These are phyloP conservation scores for Lodderomyces oxycetoniae DNA, from an alignment of 1,139 yeast genomes.

Conservation along the genomic window DNA sequence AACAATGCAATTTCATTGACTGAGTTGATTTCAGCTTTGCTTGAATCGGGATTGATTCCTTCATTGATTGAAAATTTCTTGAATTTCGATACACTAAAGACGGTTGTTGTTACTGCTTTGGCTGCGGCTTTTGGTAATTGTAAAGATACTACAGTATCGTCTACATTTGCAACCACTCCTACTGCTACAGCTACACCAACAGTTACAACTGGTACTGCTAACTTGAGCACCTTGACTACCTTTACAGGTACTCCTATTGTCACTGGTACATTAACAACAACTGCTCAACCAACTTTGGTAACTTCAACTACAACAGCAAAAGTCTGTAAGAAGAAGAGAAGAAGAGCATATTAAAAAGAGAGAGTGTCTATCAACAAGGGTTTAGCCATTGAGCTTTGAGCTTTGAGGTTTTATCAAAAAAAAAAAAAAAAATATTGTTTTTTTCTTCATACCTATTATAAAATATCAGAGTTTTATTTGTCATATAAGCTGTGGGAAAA, in stretches of 20 bases:
- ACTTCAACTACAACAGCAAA: slow-evolving; percentile 1
- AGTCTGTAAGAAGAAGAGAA: slow-evolving; percentile 12
- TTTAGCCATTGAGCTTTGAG: no score
- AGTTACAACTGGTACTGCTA: slow-evolving; percentile 7
- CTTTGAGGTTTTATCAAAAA: no score
- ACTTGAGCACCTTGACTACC: slow-evolving; percentile 4
- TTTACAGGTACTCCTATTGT: slow-evolving; percentile 11
- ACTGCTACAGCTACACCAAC: slow-evolving; percentile 15
- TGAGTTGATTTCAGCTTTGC: slow-evolving; percentile 28
- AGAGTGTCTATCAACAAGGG: no score
- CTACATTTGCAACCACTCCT: slow-evolving; percentile 16
- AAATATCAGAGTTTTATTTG: no score
- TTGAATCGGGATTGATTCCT: slow-evolving; percentile 38
- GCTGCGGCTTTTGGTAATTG: slow-evolving; percentile 45
- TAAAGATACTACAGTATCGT: slow-evolving; percentile 28
- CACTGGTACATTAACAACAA: slow-evolving; percentile 13
- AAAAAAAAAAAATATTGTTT: no score
- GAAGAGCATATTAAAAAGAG: slow-evolving; percentile 5
- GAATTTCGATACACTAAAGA: slow-evolving; percentile 36
- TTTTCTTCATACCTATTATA: no score
- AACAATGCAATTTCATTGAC: slow-evolving; percentile 27
- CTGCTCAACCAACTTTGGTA: slow-evolving; percentile 1
- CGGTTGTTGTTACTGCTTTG: slow-evolving; percentile 41
- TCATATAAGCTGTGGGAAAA: no score
- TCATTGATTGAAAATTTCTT: slow-evolving; percentile 38